Conservation (phyloP, 805 yeast genomes). For the Metschnikowia vanudenii region DNA sequence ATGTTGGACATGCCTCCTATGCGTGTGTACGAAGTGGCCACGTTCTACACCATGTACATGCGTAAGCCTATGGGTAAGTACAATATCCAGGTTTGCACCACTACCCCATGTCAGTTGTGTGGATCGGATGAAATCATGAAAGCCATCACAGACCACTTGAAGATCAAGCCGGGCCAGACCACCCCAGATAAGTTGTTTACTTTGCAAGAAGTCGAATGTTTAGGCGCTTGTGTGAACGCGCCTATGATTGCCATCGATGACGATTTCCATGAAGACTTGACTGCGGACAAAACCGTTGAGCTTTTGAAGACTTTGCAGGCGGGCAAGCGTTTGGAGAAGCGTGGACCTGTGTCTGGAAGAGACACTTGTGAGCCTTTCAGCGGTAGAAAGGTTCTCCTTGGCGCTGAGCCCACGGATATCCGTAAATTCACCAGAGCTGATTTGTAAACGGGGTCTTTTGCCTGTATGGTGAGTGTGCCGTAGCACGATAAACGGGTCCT, state of each 20-base stretch:
- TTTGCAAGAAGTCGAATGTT: constrained; percentile 83
- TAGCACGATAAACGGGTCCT: background rate
- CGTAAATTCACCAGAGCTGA: constrained; percentile 71
- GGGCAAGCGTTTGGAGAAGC: constrained; percentile 54
- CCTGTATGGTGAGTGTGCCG: too few species aligned
- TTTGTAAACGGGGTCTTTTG: constrained; percentile 37
- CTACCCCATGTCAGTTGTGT: constrained; percentile 86
- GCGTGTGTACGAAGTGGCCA: constrained; percentile 92
- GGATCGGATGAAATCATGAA: constrained; percentile 77
- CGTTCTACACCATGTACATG: constrained; percentile 89
- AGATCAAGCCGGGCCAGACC: constrained; percentile 74
- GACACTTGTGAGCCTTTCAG: constrained; percentile 73
- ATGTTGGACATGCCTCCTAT: constrained; percentile 86
- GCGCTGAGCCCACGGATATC: constrained; percentile 65
- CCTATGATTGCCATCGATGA: constrained; percentile 87
- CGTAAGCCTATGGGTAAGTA: constrained; percentile 83
- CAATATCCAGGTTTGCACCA: constrained; percentile 82
- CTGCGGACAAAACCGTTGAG: constrained; percentile 59
- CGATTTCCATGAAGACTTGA: constrained; percentile 79
- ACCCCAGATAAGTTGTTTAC: constrained; percentile 75
- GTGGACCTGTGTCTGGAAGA: constrained; percentile 75
- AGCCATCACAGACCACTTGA: constrained; percentile 59
- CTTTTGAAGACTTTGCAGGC: constrained; percentile 60
- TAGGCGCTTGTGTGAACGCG: constrained; percentile 89
- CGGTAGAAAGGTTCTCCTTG: constrained; percentile 61